These are phyloP conservation scores for Hypoxylon rubiginosum DNA, from an alignment of 2,329 filamentous ascomycete genomes.

Conservation along the genomic window DNA sequence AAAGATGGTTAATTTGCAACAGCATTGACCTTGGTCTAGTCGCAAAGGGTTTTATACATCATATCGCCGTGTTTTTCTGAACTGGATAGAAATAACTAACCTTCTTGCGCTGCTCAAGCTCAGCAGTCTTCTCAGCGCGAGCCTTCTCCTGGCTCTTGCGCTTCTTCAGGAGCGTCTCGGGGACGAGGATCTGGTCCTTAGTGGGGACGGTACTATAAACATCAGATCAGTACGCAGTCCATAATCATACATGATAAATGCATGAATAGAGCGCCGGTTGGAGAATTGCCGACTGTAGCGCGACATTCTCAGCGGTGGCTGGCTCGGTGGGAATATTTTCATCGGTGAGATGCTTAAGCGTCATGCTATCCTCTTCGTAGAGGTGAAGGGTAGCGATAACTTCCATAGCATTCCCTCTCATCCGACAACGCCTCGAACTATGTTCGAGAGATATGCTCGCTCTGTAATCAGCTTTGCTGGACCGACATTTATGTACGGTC, in stretches of 20 bases:
- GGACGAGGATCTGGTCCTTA: slow-evolving; percentile 91
- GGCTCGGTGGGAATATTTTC: slow-evolving; percentile 85
- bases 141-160: slow-evolving; percentile 99
- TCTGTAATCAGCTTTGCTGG: slow-evolving; percentile 51
- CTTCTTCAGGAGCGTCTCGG: slow-evolving; percentile 99
- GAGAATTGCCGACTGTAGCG: slow-evolving; percentile 91
- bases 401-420: slow-evolving; percentile 65
- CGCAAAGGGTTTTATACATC: slow-evolving; percentile 91
- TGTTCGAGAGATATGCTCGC: slow-evolving; percentile 62
- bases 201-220: slow-evolving; percentile 85
- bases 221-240: slow-evolving; percentile 86
- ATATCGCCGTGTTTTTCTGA: slow-evolving; percentile 62
- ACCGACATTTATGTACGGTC: slow-evolving; percentile 48
- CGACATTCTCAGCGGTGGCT: slow-evolving; percentile 92
- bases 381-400: slow-evolving; percentile 23
- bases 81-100: slow-evolving; percentile 69
- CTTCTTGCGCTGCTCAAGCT: slow-evolving; percentile 88
- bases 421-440: slow-evolving; percentile 79
- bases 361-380: slow-evolving; percentile 34
- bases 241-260: slow-evolving; percentile 69
- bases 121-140: slow-evolving; percentile 86
- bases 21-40: slow-evolving; percentile 98
- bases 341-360: slow-evolving; percentile 74
- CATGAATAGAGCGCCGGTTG: slow-evolving; percentile 79
- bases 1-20: slow-evolving; percentile 99